phyloP scores from a whole-genome alignment of 805 yeast species.

The Jamesozyma hellenica region DNA sequence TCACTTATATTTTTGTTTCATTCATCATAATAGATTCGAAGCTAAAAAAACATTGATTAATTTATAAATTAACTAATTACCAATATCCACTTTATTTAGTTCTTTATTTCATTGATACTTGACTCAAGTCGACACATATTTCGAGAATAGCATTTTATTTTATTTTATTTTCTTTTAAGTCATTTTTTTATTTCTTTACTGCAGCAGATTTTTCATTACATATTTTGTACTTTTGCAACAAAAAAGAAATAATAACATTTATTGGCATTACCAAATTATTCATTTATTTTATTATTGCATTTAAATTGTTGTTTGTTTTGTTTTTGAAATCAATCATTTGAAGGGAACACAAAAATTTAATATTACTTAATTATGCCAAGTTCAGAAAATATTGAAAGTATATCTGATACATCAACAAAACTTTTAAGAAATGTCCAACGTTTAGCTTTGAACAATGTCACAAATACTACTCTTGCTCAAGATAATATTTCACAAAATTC shows the following conservation, averaged over 20 bases:
- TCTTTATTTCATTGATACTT: too few relatives aligned
- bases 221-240: too few relatives aligned
- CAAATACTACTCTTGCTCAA: conserved; percentile 24
- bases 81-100: too few relatives aligned
- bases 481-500: conserved; percentile 15
- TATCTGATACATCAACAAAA: conserved; percentile 4
- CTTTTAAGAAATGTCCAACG: conserved; percentile 21
- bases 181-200: background rate
- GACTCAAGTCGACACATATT: too few relatives aligned
- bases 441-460: conserved; percentile 29
- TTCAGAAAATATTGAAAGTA: conserved; percentile 3
- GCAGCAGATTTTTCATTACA: background rate
- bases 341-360: background rate
- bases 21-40: too few relatives aligned
- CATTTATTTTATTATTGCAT: background rate
- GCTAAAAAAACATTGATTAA: too few relatives aligned
- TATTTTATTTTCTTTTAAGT: background rate
- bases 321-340: background rate
- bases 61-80: too few relatives aligned
- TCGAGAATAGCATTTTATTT: too few relatives aligned
- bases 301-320: background rate
- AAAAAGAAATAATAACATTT: too few relatives aligned
- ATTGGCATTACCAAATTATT: background rate
- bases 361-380: conserved; percentile 2
- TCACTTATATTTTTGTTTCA: too few relatives aligned